Conservation (phyloP, 2,329 filamentous ascomycete genomes). For the Ophiostoma angusticollis region DNA sequence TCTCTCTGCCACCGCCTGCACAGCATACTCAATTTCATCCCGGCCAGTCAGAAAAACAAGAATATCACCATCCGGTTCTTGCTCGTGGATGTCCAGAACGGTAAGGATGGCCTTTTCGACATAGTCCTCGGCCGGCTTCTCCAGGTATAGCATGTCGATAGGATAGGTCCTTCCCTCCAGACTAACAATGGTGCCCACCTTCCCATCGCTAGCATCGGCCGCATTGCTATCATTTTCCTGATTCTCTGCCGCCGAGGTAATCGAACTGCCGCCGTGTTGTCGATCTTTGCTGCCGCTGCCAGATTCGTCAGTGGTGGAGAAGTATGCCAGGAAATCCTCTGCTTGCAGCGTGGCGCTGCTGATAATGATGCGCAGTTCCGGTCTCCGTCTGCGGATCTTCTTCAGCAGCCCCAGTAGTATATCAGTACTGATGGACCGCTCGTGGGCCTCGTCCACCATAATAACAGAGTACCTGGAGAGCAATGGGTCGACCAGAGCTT, state of each 20-base stretch:
- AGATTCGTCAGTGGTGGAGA: conserved; percentile 34
- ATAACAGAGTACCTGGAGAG: conserved; percentile 86
- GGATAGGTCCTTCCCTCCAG: conserved; percentile 81
- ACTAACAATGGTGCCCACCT: conserved; percentile 54
- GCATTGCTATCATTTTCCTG: neutral
- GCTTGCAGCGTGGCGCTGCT: conserved; percentile 91
- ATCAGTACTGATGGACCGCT: conserved; percentile 85
- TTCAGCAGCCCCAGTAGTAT: conserved; percentile 80
- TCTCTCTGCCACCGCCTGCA: conserved; percentile 68
- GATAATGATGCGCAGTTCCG: conserved; percentile 76
- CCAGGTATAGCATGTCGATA: conserved; percentile 73
- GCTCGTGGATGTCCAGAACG: conserved; percentile 74
- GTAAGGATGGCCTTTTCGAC: conserved; percentile 70
- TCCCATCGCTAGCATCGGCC: too few species aligned
- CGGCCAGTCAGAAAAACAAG: conserved; percentile 84
- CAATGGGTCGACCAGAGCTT: conserved; percentile 85
- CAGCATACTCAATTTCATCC: conserved; percentile 76
- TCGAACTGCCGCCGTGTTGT: neutral
- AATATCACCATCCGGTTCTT: conserved; percentile 73
- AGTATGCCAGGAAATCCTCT: conserved; percentile 73
- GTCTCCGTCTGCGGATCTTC: conserved; percentile 69
- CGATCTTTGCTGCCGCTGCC: conserved; percentile 11
- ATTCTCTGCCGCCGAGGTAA: conserved; percentile 4
- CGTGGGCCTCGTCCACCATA: conserved; percentile 96
- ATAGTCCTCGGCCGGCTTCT: conserved; percentile 71